Conservation (phyloP, 495 filamentous ascomycete genomes). For the Schizothecium vesticola region DNA sequence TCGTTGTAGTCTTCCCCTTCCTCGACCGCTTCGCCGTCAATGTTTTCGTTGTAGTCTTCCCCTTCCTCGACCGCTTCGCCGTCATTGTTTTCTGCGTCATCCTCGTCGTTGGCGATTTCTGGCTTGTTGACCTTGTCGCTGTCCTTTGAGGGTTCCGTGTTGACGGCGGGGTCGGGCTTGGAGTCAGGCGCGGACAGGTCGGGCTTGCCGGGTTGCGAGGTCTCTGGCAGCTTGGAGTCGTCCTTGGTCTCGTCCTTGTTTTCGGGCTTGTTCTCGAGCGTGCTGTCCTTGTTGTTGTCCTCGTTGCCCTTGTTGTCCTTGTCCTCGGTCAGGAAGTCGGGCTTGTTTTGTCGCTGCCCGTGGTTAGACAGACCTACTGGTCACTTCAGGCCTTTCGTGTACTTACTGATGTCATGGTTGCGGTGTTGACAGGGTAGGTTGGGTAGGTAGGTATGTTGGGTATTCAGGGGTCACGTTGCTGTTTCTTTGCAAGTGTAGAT, state of each 20-base stretch:
- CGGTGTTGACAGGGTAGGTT: too few species aligned
- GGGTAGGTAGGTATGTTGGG: background rate
- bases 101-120: background rate
- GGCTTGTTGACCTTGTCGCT: background rate
- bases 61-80: conserved; percentile 12
- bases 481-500: background rate
- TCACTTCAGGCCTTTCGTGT: background rate
- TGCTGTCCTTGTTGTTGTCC: conserved; percentile 12
- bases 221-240: background rate
- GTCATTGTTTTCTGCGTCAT: conserved; percentile 6
- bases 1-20: conserved; percentile 8
- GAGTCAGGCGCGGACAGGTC: background rate
- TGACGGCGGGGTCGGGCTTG: too few species aligned
- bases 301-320: conserved; percentile 15
- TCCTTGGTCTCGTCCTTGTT: background rate
- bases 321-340: conserved; percentile 15
- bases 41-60: conserved; percentile 7
- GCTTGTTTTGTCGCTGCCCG: conserved; percentile 6
- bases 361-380: background rate
- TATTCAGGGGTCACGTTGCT: background rate
- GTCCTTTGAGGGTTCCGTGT: background rate
- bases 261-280: background rate
- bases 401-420: conserved; percentile 27
- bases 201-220: background rate
- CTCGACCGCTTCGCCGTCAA: conserved; percentile 11